Conservation (phyloP, 2,329 filamentous ascomycete species). For the Ophiostoma piceae region DNA sequence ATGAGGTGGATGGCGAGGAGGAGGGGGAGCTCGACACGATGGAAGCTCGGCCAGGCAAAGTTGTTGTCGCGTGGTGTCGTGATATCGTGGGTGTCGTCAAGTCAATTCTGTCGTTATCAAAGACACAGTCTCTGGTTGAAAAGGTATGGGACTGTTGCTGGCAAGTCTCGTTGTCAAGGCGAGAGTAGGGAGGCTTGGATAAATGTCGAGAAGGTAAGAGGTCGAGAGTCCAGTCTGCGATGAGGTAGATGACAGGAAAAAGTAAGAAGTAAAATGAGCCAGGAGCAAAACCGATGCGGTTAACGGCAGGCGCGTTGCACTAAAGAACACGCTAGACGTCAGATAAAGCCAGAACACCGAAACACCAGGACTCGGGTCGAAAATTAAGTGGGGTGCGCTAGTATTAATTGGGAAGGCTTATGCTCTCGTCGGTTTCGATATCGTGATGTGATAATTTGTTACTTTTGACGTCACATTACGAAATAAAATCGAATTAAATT, state of each 20-base stretch:
- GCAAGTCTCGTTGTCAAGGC: neutral
- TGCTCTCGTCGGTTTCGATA: too few relatives aligned
- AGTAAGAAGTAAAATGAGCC: neutral
- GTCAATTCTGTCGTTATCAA: neutral
- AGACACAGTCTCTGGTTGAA: constrained; percentile 2
- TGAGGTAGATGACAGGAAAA: neutral
- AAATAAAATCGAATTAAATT: too few relatives aligned
- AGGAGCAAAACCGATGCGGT: neutral
- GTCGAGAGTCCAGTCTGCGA: neutral
- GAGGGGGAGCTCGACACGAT: constrained; percentile 13
- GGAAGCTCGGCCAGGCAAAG: neutral
- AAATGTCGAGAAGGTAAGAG: neutral
- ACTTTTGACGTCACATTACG: too few relatives aligned
- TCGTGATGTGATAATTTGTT: too few relatives aligned
- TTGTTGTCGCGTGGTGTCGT: neutral
- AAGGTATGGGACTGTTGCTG: neutral
- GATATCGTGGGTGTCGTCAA: neutral
- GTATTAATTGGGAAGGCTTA: too few relatives aligned
- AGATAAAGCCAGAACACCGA: too few relatives aligned
- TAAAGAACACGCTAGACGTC: constrained; percentile 15
- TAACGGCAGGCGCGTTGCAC: constrained; percentile 2
- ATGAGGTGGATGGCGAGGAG: constrained; percentile 8
- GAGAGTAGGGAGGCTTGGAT: neutral
- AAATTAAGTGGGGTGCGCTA: too few relatives aligned
- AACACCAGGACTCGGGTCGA: too few relatives aligned